These are phyloP conservation scores for Malus hybrid DNA, from an alignment of 331 rosid genomes.

Conservation along the genomic window DNA sequence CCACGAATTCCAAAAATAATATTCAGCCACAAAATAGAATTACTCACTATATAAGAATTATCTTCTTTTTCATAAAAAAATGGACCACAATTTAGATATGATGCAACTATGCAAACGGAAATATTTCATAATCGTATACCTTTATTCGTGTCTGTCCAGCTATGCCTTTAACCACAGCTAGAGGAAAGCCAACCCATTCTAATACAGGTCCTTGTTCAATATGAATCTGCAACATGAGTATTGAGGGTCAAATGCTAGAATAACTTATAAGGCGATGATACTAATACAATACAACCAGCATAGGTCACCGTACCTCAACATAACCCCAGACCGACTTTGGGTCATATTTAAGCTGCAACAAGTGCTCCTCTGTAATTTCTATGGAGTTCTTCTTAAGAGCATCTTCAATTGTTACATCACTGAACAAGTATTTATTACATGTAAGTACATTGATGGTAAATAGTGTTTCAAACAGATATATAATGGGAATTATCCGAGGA, in stretches of 20 bases:
- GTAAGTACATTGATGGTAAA: conserved; percentile 10
- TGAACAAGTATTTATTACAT: conserved; percentile 18
- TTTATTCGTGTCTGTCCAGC: conserved; percentile 95
- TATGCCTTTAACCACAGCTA: conserved; percentile 89
- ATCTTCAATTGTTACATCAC: conserved; percentile 54
- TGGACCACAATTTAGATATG: background rate
- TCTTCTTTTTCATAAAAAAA: background rate
- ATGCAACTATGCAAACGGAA: background rate
- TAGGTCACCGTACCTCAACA: conserved; percentile 56
- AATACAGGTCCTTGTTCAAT: conserved; percentile 96
- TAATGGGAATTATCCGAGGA: conserved; percentile 10
- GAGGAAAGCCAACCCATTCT: conserved; percentile 78
- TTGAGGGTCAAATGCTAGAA: background rate
- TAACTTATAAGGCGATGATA: background rate
- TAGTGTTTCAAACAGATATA: background rate
- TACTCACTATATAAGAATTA: no score
- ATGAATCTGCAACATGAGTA: conserved; percentile 55
- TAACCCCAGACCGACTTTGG: conserved; percentile 83
- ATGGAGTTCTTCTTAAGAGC: conserved; percentile 55
- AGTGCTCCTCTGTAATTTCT: conserved; percentile 49
- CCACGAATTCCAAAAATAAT: no score
- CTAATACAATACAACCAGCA: background rate
- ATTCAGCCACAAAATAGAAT: no score
- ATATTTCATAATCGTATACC: conserved; percentile 25
- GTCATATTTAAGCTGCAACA: conserved; percentile 74